Conservation (phyloP, 495 filamentous ascomycete species). For the Halenospora varia region DNA sequence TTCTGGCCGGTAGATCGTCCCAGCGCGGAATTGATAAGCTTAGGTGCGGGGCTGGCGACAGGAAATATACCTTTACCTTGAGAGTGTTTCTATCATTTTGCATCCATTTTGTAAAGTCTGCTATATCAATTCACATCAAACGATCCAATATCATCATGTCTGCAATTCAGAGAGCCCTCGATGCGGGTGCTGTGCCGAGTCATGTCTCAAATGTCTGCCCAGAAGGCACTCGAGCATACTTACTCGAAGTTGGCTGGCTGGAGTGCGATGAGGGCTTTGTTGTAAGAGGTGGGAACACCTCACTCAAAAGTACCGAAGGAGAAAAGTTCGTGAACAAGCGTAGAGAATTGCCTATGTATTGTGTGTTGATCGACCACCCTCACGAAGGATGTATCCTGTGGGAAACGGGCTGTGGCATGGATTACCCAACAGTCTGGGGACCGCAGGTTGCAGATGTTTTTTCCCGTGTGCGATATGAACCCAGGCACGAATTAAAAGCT, state of each 20-base stretch:
- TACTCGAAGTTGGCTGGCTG: slow-evolving; percentile 21
- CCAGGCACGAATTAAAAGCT: slow-evolving; percentile 37
- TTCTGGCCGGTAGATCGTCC: too few relatives aligned
- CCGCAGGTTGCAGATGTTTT: slow-evolving; percentile 42
- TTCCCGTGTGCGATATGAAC: slow-evolving; percentile 37
- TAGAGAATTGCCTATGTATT: slow-evolving; percentile 38
- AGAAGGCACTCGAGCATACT: slow-evolving; percentile 17
- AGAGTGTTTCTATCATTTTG: too few relatives aligned
- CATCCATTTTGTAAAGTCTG: too few relatives aligned
- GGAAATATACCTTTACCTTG: too few relatives aligned
- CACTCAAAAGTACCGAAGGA: slow-evolving; percentile 8
- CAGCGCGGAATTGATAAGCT: too few relatives aligned
- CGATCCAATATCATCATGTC: slow-evolving; percentile 8
- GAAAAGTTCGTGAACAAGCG: slow-evolving; percentile 30
- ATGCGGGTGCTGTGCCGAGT: slow-evolving; percentile 10
- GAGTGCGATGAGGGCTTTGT: slow-evolving; percentile 22
- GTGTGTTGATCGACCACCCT: slow-evolving; percentile 47
- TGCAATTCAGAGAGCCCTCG: slow-evolving; percentile 18
- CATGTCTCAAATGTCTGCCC: slow-evolving; percentile 18
- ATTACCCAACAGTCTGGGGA: slow-evolving; percentile 39
- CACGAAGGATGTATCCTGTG: slow-evolving; percentile 46
- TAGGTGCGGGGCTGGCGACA: too few relatives aligned
- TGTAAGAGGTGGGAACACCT: slow-evolving; percentile 17
- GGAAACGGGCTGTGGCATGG: slow-evolving; percentile 47
- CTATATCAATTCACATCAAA: too few relatives aligned